These are phyloP conservation scores for Aschersonia sp. DNA, from an alignment of 2,329 filamentous ascomycete genomes.

Conservation along the genomic window DNA sequence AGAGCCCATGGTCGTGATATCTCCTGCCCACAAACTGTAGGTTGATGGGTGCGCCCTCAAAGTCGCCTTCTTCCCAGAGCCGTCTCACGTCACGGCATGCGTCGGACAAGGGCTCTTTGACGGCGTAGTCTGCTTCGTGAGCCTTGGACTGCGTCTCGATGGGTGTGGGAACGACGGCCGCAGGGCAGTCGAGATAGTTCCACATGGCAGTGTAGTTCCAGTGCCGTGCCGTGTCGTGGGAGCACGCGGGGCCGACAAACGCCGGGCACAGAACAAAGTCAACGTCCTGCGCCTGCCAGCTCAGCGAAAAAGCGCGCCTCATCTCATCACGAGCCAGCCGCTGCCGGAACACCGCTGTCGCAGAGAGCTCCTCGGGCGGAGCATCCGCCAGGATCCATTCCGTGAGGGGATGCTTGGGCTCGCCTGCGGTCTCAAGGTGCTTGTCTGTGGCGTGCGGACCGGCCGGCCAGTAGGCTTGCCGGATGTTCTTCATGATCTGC, in stretches of 20 bases:
- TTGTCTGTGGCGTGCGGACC: not conserved
- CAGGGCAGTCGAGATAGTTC: constrained; percentile 21
- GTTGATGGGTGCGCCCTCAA: constrained; percentile 18
- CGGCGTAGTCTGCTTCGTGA: not conserved
- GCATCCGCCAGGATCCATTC: constrained; percentile 10
- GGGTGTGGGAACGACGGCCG: constrained; percentile 18
- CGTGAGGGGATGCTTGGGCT: constrained; percentile 14
- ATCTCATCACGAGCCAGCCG: constrained; percentile 15
- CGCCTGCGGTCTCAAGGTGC: constrained; percentile 9
- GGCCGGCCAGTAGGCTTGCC: constrained; percentile 1
- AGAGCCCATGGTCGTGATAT: constrained; percentile 19
- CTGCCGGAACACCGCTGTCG: constrained; percentile 10
- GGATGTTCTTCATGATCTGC: not conserved
- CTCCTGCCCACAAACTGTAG: constrained; percentile 19
- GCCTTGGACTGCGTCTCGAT: constrained; percentile 3
- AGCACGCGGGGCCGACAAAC: constrained; percentile 12
- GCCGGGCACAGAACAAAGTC: constrained; percentile 16
- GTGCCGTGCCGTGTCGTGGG: constrained; percentile 18
- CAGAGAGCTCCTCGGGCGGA: constrained; percentile 1
- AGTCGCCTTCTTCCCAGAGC: constrained; percentile 18
- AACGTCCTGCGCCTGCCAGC: constrained; percentile 19
- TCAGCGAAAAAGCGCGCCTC: constrained; percentile 13
- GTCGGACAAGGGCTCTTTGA: not conserved
- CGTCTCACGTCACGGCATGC: constrained; percentile 10
- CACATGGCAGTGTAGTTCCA: constrained; percentile 22